phyloP scores from a whole-genome alignment of 2,329 filamentous ascomycete species.

The Xylariaceae sp. region DNA sequence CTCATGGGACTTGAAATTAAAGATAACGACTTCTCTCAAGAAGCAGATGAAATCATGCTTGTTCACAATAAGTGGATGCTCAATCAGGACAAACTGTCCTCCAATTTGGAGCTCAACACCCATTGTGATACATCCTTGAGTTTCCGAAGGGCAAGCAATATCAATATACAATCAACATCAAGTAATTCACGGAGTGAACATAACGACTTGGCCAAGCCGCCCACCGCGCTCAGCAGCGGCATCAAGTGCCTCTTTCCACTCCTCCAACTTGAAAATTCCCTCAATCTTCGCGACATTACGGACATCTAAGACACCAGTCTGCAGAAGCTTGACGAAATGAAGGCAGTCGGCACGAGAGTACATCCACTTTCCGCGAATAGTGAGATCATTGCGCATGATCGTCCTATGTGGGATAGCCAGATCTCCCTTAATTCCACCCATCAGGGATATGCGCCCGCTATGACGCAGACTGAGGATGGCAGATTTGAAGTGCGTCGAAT shows the following conservation, averaged over 20 bases:
- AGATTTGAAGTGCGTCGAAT: slow-evolving; percentile 36
- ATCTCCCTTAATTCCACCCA: slow-evolving; percentile 27
- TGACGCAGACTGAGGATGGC: slow-evolving; percentile 30
- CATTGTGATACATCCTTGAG: too few relatives aligned
- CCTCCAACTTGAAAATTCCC: slow-evolving; percentile 15
- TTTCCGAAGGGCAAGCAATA: too few relatives aligned
- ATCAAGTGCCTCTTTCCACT: slow-evolving; percentile 17
- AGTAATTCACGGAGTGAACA: slow-evolving; percentile 11
- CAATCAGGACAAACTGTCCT: too few relatives aligned
- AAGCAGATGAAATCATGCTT: too few relatives aligned
- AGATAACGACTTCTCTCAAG: too few relatives aligned
- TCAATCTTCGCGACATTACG: slow-evolving; percentile 15
- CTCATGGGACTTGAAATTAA: too few relatives aligned
- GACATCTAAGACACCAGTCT: slow-evolving; percentile 32
- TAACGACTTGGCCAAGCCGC: slow-evolving; percentile 15
- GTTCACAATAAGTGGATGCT: too few relatives aligned
- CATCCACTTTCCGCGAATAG: slow-evolving; percentile 40
- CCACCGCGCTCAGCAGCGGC: slow-evolving; percentile 11
- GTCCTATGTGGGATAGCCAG: slow-evolving; percentile 27
- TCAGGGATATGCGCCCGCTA: slow-evolving; percentile 29
- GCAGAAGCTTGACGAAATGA: slow-evolving; percentile 30
- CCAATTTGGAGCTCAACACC: too few relatives aligned
- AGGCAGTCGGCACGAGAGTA: slow-evolving; percentile 35
- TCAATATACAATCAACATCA: neutral
- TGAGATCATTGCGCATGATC: slow-evolving; percentile 33